Conservation (phyloP, 2,329 filamentous ascomycete genomes). For the Hypoxylon sp. region DNA sequence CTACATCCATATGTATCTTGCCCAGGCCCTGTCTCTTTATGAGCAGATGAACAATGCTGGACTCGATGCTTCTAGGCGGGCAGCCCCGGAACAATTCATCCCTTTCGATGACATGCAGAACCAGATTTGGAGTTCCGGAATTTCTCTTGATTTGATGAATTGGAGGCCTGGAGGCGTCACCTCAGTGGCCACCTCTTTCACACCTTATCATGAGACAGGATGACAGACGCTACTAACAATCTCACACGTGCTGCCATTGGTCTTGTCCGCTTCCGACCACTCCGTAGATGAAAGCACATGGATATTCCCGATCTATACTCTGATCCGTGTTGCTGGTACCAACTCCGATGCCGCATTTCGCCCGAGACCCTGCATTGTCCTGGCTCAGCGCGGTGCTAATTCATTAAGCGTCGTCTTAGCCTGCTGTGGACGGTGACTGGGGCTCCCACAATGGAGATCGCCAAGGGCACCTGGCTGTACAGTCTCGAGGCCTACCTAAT, state of each 20-base stretch:
- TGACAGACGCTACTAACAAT: conserved; percentile 2
- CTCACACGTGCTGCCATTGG: conserved; percentile 26
- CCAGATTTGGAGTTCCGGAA: conserved; percentile 19
- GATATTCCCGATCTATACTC: conserved; percentile 19
- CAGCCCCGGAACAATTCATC: conserved; percentile 20
- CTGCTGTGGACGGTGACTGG: conserved; percentile 16
- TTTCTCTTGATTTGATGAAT: conserved; percentile 28
- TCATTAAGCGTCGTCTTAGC: conserved; percentile 17
- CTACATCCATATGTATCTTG: conserved; percentile 4
- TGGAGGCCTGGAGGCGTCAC: conserved; percentile 1
- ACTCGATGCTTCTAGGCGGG: conserved; percentile 14
- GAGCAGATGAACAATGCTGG: conserved; percentile 12
- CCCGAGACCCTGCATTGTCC: conserved; percentile 34
- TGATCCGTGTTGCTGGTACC: conserved; percentile 30
- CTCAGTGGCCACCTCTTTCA: not conserved
- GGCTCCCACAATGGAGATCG: conserved; percentile 27
- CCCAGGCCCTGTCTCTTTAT: conserved; percentile 5
- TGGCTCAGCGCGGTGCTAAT: conserved; percentile 15
- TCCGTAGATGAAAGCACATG: conserved; percentile 27
- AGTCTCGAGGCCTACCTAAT: not conserved
- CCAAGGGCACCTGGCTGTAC: conserved; percentile 36
- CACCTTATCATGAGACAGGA: conserved; percentile 15
- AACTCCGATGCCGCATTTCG: conserved; percentile 27
- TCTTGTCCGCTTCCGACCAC: conserved; percentile 9
- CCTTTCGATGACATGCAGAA: conserved; percentile 6